Conservation (phyloP, 768 basidiomycete genomes). For the Suillus hirtellus region DNA sequence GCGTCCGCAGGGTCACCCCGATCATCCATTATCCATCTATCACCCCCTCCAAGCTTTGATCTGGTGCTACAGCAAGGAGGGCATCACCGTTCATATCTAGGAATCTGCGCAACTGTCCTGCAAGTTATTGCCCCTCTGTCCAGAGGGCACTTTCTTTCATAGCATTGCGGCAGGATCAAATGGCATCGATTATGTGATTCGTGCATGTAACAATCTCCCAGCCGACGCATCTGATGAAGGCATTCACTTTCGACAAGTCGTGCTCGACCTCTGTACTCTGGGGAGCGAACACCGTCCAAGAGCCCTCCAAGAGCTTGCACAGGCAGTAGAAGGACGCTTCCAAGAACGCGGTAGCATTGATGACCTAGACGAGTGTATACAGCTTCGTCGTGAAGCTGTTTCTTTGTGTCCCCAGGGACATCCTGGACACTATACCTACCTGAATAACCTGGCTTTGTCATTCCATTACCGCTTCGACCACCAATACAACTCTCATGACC, state of each 20-base stretch:
- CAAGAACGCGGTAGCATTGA: not conserved
- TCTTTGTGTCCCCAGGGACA: not conserved
- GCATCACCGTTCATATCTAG: not conserved
- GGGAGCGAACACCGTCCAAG: not conserved
- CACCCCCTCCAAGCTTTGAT: not conserved
- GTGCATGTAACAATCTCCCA: not conserved
- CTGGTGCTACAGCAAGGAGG: not conserved
- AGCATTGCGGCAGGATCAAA: not conserved
- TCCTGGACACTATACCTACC: not conserved
- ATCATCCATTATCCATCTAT: not conserved
- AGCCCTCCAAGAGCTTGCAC: not conserved
- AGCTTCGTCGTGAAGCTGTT: not conserved
- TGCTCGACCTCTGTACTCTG: not conserved
- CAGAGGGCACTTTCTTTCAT: not conserved
- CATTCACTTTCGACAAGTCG: not conserved
- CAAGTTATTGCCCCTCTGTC: not conserved
- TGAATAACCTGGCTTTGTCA: not conserved
- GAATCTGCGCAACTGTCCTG: not conserved
- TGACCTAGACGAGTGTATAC: not conserved
- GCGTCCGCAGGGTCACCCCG: not conserved
- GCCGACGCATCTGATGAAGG: not conserved
- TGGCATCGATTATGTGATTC: not conserved
- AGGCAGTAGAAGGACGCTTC: not conserved
- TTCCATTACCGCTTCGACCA: accelerated
- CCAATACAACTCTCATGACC: not conserved